A percentile compares a stretch with the other conserved stretches of the same genome.
Conservation (phyloP, 108 stramenopile species). For the Seminavis robusta region DNA sequence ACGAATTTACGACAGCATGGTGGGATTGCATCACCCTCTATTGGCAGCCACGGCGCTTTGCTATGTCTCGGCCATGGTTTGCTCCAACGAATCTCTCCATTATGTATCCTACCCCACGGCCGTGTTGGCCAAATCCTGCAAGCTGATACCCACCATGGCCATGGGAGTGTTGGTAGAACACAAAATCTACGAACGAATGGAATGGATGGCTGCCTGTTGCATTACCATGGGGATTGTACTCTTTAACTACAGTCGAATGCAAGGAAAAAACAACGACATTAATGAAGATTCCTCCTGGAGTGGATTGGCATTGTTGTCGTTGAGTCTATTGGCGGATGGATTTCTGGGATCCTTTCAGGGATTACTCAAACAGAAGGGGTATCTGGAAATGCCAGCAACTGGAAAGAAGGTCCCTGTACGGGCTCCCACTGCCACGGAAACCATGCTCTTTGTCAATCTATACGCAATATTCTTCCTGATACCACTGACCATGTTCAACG, state of each 20-base stretch:
- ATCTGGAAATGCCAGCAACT: constrained; percentile 9
- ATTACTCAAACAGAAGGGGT: constrained; percentile 37
- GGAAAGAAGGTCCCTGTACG: constrained; percentile 29
- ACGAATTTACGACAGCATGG: constrained; percentile 1
- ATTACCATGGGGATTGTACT: constrained; percentile 77
- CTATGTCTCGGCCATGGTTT: constrained; percentile 75
- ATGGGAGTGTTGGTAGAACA: constrained; percentile 63
- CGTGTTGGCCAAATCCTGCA: constrained; percentile 91
- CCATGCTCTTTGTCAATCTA: constrained; percentile 76
- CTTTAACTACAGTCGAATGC: constrained; percentile 68
- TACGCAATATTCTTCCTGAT: constrained; percentile 65
- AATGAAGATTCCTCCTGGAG: constrained; percentile 22
- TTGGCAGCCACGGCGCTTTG: constrained; percentile 39
- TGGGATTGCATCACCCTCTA: constrained; percentile 39
- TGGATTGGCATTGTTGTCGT: constrained; percentile 57
- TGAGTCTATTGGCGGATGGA: constrained; percentile 75
- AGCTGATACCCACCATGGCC: constrained; percentile 93
- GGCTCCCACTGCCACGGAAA: constrained; percentile 76
- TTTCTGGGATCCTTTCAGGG: constrained; percentile 74
- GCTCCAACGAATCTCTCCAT: constrained; percentile 74
- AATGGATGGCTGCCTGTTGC: constrained; percentile 71
- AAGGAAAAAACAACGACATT: constrained; percentile 7
- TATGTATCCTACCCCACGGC: constrained; percentile 90
- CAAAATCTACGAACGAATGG: constrained; percentile 38
- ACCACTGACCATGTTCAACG: constrained; percentile 60